Evolutionary conservation across 2,329 filamentous ascomycete genomes (phyloP).

Genomic region (Gaeumannomyces tritici): DNA sequence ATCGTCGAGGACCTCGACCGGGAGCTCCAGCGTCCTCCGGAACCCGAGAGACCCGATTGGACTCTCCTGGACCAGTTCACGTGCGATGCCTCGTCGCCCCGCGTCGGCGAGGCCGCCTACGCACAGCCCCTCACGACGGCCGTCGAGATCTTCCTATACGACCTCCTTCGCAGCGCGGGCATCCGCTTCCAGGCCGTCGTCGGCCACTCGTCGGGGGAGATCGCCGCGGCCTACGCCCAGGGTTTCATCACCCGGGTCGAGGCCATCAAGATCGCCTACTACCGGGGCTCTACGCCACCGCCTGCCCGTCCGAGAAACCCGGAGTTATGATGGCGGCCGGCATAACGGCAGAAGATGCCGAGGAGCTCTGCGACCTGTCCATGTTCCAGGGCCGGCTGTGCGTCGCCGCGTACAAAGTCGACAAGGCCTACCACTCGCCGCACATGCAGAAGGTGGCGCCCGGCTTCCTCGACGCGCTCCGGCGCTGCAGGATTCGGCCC

Average conservation of each 20-base stretch:
- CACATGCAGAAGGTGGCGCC: too few species aligned
- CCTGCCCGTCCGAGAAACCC: too few species aligned
- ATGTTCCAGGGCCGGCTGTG: too few species aligned
- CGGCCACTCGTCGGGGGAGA: constrained; percentile 26
- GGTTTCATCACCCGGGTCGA: constrained; percentile 16
- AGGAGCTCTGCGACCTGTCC: too few species aligned
- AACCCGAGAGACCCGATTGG: constrained; percentile 17
- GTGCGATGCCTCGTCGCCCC: constrained; percentile 20
- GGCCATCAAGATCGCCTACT: constrained; percentile 13
- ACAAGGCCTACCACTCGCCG: too few species aligned
- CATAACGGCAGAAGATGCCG: too few species aligned
- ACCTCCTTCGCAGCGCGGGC: constrained; percentile 15
- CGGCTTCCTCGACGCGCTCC: too few species aligned
- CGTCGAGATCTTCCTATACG: constrained; percentile 19
- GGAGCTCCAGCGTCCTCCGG: background rate
- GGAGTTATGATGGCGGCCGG: too few species aligned
- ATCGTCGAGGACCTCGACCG: constrained; percentile 20
- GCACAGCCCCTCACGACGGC: constrained; percentile 20
- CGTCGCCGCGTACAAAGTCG: too few species aligned
- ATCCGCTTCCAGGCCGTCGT: constrained; percentile 15
- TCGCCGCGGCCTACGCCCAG: constrained; percentile 21
- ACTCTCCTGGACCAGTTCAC: constrained; percentile 25
- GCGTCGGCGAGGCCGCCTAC: constrained; percentile 22
- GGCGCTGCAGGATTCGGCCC: too few species aligned
- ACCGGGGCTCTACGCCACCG: too few species aligned